phyloP scores from a whole-genome alignment of 116 monocot species.

The Posidonia oceanica region DNA sequence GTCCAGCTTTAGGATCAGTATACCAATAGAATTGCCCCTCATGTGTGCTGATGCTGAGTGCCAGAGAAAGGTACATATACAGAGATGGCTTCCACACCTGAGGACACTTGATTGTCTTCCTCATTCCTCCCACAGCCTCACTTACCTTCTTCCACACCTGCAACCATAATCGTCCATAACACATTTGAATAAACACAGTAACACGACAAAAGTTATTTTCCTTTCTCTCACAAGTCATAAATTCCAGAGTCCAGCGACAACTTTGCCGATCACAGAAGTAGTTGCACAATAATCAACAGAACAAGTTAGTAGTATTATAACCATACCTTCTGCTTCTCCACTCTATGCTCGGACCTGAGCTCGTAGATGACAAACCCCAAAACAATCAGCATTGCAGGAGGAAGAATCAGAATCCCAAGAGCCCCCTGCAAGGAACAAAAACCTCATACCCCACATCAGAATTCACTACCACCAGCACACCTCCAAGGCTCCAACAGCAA shows the following conservation, averaged over 20 bases:
- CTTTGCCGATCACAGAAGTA: too few relatives aligned
- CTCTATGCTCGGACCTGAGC: too few relatives aligned
- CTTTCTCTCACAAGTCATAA: too few relatives aligned
- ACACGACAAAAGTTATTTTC: too few relatives aligned
- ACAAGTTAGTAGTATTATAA: too few relatives aligned
- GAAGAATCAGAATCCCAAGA: conserved; percentile 39
- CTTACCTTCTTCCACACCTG: conserved; percentile 39
- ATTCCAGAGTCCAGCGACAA: too few relatives aligned
- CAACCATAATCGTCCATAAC: background rate
- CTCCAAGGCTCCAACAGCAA: too few relatives aligned
- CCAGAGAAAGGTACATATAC: conserved; percentile 60
- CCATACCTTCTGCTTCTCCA: too few relatives aligned
- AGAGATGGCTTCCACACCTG: conserved; percentile 64
- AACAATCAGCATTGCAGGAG: conserved; percentile 27
- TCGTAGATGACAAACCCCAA: conserved; percentile 60
- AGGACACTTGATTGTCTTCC: conserved; percentile 34
- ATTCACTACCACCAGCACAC: too few relatives aligned
- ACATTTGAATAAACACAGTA: too few relatives aligned
- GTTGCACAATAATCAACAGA: too few relatives aligned
- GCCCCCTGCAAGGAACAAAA: conserved; percentile 32
- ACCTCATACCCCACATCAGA: background rate
- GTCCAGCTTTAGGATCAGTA: conserved; percentile 52
- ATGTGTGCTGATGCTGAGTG: conserved; percentile 66
- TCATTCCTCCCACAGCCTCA: conserved; percentile 40
- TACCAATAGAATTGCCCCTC: conserved; percentile 85